Conservation (phyloP, 805 yeast genomes). For the Yarrowia keelungensis region DNA sequence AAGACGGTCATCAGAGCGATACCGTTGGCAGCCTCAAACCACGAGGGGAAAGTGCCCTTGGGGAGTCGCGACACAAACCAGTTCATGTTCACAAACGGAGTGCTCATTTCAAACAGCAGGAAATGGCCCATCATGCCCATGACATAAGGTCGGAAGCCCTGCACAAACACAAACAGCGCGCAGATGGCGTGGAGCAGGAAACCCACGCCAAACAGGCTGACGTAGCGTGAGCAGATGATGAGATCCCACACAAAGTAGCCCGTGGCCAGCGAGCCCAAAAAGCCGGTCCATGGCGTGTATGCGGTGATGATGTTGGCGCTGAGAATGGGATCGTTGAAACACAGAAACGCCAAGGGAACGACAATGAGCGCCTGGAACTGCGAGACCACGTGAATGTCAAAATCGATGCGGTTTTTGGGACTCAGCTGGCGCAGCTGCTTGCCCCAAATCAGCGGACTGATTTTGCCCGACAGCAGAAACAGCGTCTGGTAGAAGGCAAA, state of each 20-base stretch:
- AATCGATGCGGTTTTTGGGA: slow-evolving; percentile 65
- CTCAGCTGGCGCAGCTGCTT: slow-evolving; percentile 58
- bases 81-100: slow-evolving; percentile 93
- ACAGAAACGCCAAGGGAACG: slow-evolving; percentile 27
- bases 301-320: slow-evolving; percentile 65
- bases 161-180: slow-evolving; percentile 73
- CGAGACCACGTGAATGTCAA: slow-evolving; percentile 90
- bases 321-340: slow-evolving; percentile 50
- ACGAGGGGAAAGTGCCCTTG: slow-evolving; percentile 64
- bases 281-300: slow-evolving; percentile 74
- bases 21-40: slow-evolving; percentile 71
- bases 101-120: slow-evolving; percentile 82
- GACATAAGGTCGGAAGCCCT: slow-evolving; percentile 73
- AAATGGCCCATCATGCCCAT: slow-evolving; percentile 84
- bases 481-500: slow-evolving; percentile 65
- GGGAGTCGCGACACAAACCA: slow-evolving; percentile 89
- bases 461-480: slow-evolving; percentile 59
- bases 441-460: slow-evolving; percentile 57
- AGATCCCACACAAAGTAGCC: slow-evolving; percentile 96
- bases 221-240: slow-evolving; percentile 68
- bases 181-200: slow-evolving; percentile 85
- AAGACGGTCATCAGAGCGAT: slow-evolving; percentile 64
- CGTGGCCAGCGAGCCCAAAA: slow-evolving; percentile 71
- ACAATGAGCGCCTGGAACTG: slow-evolving; percentile 82
- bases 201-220: slow-evolving; percentile 75